A percentile compares a stretch with the other conserved stretches of the same genome.
These are phyloP conservation scores for Speleostelium caveatum DNA, from an alignment of 78 protist species.

Conservation along the genomic window DNA sequence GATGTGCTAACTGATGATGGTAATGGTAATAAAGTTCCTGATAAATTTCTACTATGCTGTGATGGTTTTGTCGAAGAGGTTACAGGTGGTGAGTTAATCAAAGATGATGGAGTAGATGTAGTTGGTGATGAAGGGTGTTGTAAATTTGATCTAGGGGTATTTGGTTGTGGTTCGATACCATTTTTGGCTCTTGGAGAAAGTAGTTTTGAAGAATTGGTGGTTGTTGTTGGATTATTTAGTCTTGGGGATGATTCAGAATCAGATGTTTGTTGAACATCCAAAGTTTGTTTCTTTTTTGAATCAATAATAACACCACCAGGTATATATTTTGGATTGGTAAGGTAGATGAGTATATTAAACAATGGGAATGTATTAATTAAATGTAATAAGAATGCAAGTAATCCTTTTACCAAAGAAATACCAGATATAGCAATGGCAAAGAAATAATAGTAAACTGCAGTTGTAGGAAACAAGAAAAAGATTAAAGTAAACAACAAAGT, in stretches of 20 bases:
- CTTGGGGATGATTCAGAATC: neutral
- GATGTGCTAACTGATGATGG: too few species aligned
- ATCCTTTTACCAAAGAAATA: conserved; percentile 8
- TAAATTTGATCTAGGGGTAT: too few species aligned
- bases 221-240: neutral
- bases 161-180: neutral
- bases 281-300: conserved; percentile 17
- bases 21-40: neutral
- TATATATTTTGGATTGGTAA: conserved; percentile 27
- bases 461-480: conserved; percentile 83
- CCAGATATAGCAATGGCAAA: conserved; percentile 59
- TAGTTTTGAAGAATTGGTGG: neutral
- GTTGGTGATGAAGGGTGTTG: conserved; percentile 6
- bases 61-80: neutral
- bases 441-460: conserved; percentile 70
- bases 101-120: neutral
- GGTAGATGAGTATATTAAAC: conserved; percentile 36
- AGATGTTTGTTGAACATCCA: neutral
- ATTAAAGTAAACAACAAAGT: conserved; percentile 81
- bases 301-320: conserved; percentile 61
- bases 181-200: conserved; percentile 4
- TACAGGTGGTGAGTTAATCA: neutral
- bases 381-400: conserved; percentile 49
- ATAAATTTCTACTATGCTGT: conserved; percentile 18
- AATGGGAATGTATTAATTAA: conserved; percentile 66